These are phyloP conservation scores for Ophiocordyceps camponoti-rufipedis DNA, from an alignment of 2,329 filamentous ascomycete species.

Conservation along the genomic window DNA sequence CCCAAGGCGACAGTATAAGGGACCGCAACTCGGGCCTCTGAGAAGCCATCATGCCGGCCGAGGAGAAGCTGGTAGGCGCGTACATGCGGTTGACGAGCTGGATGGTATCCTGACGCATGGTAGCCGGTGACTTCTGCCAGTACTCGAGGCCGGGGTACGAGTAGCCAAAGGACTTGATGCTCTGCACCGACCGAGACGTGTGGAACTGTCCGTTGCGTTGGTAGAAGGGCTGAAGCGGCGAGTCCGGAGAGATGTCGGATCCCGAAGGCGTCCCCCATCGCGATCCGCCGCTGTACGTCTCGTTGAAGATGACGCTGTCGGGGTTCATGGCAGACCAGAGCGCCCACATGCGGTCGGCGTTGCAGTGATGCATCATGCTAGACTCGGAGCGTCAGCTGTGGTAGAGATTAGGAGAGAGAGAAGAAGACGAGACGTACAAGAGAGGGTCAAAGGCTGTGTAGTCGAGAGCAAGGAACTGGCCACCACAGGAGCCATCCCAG, in stretches of 20 bases:
- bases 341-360: constrained; percentile 48
- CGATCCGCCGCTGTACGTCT: constrained; percentile 14
- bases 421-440: constrained; percentile 14
- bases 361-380: constrained; percentile 30
- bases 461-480: constrained; percentile 20
- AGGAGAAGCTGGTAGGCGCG: constrained; percentile 1
- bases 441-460: constrained; percentile 26
- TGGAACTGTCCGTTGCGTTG: constrained; percentile 18
- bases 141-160: constrained; percentile 18
- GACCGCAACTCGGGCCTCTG: constrained; percentile 10
- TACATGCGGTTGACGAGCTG: constrained; percentile 16
- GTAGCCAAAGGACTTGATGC: constrained; percentile 19
- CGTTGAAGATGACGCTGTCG: constrained; percentile 14
- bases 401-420: too few relatives aligned
- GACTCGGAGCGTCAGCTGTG: neutral
- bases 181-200: constrained; percentile 18
- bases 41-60: neutral
- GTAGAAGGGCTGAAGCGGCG: constrained; percentile 32
- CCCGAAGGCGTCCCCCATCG: constrained; percentile 22
- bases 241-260: constrained; percentile 21
- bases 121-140: constrained; percentile 11
- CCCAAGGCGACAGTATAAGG: too few relatives aligned
- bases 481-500: constrained; percentile 20
- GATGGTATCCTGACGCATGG: constrained; percentile 14
- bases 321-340: constrained; percentile 28